These are phyloP conservation scores for Colletotrichum paranaense DNA, from an alignment of 2,329 filamentous ascomycete genomes.

Conservation along the genomic window DNA sequence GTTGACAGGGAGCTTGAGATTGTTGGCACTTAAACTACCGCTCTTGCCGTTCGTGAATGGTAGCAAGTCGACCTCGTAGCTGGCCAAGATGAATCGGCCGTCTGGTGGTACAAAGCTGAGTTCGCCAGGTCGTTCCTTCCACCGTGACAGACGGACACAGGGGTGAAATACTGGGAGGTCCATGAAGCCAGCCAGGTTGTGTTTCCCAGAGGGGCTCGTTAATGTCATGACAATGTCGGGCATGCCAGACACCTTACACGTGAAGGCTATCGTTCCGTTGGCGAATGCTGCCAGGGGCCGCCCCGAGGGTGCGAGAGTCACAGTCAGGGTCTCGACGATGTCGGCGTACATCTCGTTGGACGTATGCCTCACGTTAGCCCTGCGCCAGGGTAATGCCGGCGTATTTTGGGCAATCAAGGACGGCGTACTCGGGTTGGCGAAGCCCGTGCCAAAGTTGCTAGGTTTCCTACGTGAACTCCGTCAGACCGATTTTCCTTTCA, in stretches of 20 bases:
- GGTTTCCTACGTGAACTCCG: slow-evolving; percentile 49
- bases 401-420: slow-evolving; percentile 58
- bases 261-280: slow-evolving; percentile 94
- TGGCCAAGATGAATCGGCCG: slow-evolving; percentile 90
- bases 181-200: slow-evolving; percentile 79
- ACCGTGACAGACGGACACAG: slow-evolving; percentile 89
- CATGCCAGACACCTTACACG: slow-evolving; percentile 92
- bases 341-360: slow-evolving; percentile 98
- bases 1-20: slow-evolving; percentile 83
- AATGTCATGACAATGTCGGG: slow-evolving; percentile 89
- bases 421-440: slow-evolving; percentile 51
- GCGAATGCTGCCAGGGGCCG: slow-evolving; percentile 87
- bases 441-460: slow-evolving; percentile 48
- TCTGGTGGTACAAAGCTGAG: slow-evolving; percentile 97
- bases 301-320: slow-evolving; percentile 91
- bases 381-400: slow-evolving; percentile 83
- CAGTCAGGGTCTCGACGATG: slow-evolving; percentile 87
- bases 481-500: slow-evolving; percentile 1
- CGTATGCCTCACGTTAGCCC: slow-evolving; percentile 92
- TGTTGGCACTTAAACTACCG: slow-evolving; percentile 66
- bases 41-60: slow-evolving; percentile 73
- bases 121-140: slow-evolving; percentile 89
- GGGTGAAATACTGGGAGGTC: slow-evolving; percentile 96
- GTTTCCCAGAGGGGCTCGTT: slow-evolving; percentile 83
- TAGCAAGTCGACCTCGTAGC: slow-evolving; percentile 92